phyloP scores from a whole-genome alignment of 2,329 filamentous ascomycete genomes.

The Ambrosiella beaveri region DNA sequence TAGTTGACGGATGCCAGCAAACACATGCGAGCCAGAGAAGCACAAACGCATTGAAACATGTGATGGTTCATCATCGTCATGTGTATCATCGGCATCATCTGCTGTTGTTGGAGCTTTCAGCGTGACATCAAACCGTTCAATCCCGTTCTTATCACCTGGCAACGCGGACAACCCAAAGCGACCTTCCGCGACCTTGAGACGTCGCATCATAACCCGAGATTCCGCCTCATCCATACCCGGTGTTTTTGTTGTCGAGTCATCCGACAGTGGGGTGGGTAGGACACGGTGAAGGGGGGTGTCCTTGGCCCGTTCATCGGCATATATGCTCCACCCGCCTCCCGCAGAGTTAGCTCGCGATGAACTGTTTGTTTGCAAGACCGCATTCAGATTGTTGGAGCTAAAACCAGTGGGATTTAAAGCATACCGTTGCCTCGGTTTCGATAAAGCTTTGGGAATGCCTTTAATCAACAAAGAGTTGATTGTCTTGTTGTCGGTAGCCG shows the following conservation, averaged over 20 bases:
- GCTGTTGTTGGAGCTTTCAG: neutral
- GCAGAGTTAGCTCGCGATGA: constrained; percentile 52
- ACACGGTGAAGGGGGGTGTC: constrained; percentile 38
- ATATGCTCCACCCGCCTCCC: constrained; percentile 64
- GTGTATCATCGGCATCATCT: neutral
- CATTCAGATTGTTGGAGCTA: constrained; percentile 51
- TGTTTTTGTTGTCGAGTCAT: constrained; percentile 13
- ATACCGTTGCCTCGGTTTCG: constrained; percentile 54
- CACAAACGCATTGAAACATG: constrained; percentile 44
- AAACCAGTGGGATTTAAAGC: constrained; percentile 50
- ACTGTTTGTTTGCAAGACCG: constrained; percentile 52
- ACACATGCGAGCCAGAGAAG: constrained; percentile 62
- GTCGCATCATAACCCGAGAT: constrained; percentile 32
- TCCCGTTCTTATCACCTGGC: constrained; percentile 38
- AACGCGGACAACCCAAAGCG: constrained; percentile 50
- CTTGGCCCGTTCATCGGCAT: constrained; percentile 43
- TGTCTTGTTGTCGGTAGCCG: constrained; percentile 38
- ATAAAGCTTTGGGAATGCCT: constrained; percentile 68
- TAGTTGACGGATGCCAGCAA: constrained; percentile 60
- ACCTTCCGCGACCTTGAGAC: constrained; percentile 43
- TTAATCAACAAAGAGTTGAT: constrained; percentile 56
- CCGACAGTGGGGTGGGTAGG: constrained; percentile 27
- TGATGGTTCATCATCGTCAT: constrained; percentile 5
- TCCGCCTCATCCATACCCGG: neutral
- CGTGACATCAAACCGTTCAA: constrained; percentile 47